Conservation (phyloP, 1,139 yeast species). For the Nakaseomyces kungkrabaensis region DNA sequence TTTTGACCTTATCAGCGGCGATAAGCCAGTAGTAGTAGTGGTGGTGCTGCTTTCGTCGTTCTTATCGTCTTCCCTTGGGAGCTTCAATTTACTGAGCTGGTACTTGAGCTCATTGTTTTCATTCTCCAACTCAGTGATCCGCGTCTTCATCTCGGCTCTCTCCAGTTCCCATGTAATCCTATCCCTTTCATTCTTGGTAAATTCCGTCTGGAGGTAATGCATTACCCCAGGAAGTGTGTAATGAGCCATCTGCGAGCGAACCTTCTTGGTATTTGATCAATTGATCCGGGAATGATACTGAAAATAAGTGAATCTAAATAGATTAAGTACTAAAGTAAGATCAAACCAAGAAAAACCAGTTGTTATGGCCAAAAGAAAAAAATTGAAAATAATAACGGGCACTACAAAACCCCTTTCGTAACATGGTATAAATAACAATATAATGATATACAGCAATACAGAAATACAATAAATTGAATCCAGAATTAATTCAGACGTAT, state of each 20-base stretch:
- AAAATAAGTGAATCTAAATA: no score
- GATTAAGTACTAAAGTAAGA: no score
- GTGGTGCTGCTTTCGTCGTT: neutral
- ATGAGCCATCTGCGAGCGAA: conserved; percentile 6
- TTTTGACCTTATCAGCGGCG: conserved; percentile 19
- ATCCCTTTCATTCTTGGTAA: conserved; percentile 47
- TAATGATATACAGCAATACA: no score
- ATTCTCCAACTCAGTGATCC: conserved; percentile 53
- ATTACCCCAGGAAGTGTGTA: conserved; percentile 40
- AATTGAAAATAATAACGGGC: no score
- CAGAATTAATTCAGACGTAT: no score
- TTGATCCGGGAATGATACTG: no score
- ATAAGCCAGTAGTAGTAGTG: neutral
- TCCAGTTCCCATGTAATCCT: conserved; percentile 48
- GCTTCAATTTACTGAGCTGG: conserved; percentile 39
- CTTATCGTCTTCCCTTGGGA: conserved; percentile 1
- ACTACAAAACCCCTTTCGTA: no score
- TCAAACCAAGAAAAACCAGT: no score
- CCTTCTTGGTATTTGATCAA: no score
- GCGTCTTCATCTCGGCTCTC: conserved; percentile 44
- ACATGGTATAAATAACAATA: no score
- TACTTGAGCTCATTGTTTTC: conserved; percentile 48
- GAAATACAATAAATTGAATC: no score
- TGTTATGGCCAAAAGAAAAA: no score
- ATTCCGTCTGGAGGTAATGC: conserved; percentile 48